phyloP scores from a whole-genome alignment of 2,329 filamentous ascomycete genomes.

The Xylaria sp. region DNA sequence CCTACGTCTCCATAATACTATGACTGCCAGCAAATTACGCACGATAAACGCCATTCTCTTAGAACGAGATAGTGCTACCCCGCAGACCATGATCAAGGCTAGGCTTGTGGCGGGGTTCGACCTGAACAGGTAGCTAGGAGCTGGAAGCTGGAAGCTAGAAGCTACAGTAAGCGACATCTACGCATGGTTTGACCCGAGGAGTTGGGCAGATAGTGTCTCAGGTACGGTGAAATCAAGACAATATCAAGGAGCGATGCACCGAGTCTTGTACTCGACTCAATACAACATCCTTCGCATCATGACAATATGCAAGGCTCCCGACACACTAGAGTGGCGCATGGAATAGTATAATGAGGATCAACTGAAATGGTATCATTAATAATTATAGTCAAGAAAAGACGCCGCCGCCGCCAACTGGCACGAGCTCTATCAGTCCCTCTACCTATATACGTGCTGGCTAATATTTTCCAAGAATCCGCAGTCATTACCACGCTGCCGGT shows the following conservation, averaged over 20 bases:
- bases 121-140: background rate
- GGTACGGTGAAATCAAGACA: background rate
- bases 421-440: conserved; percentile 24
- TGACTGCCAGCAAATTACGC: no score
- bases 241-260: background rate
- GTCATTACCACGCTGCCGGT: conserved; percentile 28
- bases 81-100: no score
- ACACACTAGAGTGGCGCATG: background rate
- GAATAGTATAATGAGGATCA: background rate
- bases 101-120: no score
- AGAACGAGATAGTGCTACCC: no score
- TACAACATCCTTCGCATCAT: background rate
- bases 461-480: conserved; percentile 12
- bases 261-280: background rate
- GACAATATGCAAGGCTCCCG: background rate
- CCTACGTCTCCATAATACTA: background rate
- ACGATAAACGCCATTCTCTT: no score
- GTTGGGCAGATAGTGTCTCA: background rate
- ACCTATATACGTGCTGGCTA: conserved; percentile 22
- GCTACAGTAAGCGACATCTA: background rate
- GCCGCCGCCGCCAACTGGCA: conserved; percentile 18
- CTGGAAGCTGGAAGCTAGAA: no score
- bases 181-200: background rate
- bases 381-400: conserved; percentile 34
- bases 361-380: conserved; percentile 39